Percentiles rank a stretch among this genome's conserved stretches.
These are phyloP conservation scores for Decorospora gaudefroyi DNA, from an alignment of 2,329 filamentous ascomycete genomes.

Conservation along the genomic window DNA sequence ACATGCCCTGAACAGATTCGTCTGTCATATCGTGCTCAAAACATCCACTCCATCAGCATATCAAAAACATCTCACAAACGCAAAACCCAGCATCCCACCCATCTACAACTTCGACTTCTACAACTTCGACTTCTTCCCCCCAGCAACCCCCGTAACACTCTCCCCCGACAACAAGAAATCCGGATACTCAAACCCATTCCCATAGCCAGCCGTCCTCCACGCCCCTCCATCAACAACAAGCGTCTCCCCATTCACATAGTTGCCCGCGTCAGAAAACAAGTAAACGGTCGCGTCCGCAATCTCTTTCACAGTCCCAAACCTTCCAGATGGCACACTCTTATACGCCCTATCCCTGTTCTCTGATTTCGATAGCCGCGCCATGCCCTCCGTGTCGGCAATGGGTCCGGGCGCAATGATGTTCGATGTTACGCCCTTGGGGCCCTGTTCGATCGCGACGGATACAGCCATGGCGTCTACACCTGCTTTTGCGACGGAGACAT, in stretches of 20 bases:
- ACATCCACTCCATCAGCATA: no score
- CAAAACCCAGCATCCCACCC: no score
- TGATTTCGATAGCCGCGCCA: conserved; percentile 50
- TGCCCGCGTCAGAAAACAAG: conserved; percentile 82
- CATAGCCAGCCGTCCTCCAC: conserved; percentile 52
- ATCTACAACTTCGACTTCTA: conserved; percentile 30
- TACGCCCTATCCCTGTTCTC: conserved; percentile 37
- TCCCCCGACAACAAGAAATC: conserved; percentile 62
- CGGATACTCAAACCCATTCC: conserved; percentile 57
- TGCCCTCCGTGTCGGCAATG: conserved; percentile 77
- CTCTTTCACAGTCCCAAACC: conserved; percentile 79
- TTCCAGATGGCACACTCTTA: conserved; percentile 67
- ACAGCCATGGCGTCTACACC: conserved; percentile 83
- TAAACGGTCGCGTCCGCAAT: conserved; percentile 92
- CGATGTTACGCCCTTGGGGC: conserved; percentile 80
- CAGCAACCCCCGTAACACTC: conserved; percentile 61
- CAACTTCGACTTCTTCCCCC: conserved; percentile 61
- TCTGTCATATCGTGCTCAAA: no score
- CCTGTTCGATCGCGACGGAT: conserved; percentile 84
- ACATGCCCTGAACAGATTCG: no score
- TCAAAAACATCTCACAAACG: no score
- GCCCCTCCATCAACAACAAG: conserved; percentile 67
- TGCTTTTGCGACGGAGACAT: conserved; percentile 90
- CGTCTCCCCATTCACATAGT: conserved; percentile 81
- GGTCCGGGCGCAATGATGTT: conserved; percentile 90